Base-by-base conservation (phyloP, 2,329 filamentous ascomycete genomes). In the Trichophyton verrucosum region DNA sequence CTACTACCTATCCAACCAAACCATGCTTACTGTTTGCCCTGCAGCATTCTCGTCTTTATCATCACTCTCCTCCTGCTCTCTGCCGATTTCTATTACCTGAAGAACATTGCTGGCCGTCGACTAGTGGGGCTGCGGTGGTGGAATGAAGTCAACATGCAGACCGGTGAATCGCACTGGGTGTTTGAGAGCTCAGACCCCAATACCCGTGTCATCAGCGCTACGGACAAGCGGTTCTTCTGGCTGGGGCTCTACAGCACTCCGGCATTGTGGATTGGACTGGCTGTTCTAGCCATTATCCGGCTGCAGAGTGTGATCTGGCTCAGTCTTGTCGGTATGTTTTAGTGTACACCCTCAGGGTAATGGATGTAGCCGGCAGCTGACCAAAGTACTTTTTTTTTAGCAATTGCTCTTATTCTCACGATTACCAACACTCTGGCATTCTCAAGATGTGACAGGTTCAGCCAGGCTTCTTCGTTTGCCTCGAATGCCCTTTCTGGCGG, bases 401-500 rank as follows among this genome's bases (percentile, higher is more conserved):
- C 71, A 2, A 80, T 80, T 66, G 78, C 78, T 1, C 70, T 80
- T 38, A 69, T 77, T 17, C 66, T 80, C 51, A 80, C 78, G 0
- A 76, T 80, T 62, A 80, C 78, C 36, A 80, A 80, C 64, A 80
- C 78, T 0, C 68, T 79, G 44, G 78, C 78, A 4, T 80, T 80
- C 67, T 80, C 78, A 7, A 72, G 78, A 17, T 80, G 78, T 62
- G 78, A 80, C 64, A 76, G 76, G 59, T 80, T 80, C 66, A 78
- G 78, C 63, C 78, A 86, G 66, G 84, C 84, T 9, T 82, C 81
- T 42, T 81, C 75, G 57, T 79, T 81, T 64, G 81, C 82, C 5
- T 82, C 78, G 51, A 77, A 76, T 46, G 81, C 81, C 3, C 73
- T 84, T 59, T 76, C 77, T 6, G 81, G 81, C 51, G 77, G 80